Evolutionary conservation across 371 early-diverging fungal genomes (phyloP), one percentile per base, ranked within the genome.

Genomic region (Rhizomucor miehei): DNA sequence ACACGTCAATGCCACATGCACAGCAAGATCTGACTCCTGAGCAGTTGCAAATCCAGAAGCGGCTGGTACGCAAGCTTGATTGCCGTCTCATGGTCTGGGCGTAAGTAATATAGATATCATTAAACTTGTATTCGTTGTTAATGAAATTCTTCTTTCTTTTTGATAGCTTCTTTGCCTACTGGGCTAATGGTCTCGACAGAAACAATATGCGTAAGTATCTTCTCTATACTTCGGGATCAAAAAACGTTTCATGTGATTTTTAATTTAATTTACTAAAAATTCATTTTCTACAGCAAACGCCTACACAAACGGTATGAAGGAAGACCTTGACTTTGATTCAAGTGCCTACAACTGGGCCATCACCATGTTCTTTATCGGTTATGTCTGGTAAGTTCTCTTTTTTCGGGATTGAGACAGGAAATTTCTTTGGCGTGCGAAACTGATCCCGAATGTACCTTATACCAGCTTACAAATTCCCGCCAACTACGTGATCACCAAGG

Each of bases 181-280:
- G 90, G 48, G 83, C 88, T 43, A 83, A 80, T 50, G 85, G 85
- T 53, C 65, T 92, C 10, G 91, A 90, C 63, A 81, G 91, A 44
- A 83, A 83, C 48, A 92, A 90, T 56, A 88, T 92, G 65, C 89
- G 81, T 73, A 66, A 63, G 70, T 65, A 16, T 34, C 37, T 29
- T 29, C 8, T 29, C 29, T 29, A 29, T 3, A 29, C 29, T 8
- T 5, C 3, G 8, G 3, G 5, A 3, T 8, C 29, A 29, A 29
- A 8, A 29, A 29, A 29, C n/a, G n/a, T n/a, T 29, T 8, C 29
- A 29, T 29, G 29, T 29, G 29, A 29, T 29, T 29, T 29, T 29
- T n/a, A n/a, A n/a, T 29, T 29, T 29, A 67, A 62, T 10, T 25
- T 8, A 8, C 40, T 41, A 5, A 14, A 9, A 34, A 12, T 20